Evolutionary conservation across 257 asterid genomes (phyloP).

Genomic region (Cinchona pubescens): DNA sequence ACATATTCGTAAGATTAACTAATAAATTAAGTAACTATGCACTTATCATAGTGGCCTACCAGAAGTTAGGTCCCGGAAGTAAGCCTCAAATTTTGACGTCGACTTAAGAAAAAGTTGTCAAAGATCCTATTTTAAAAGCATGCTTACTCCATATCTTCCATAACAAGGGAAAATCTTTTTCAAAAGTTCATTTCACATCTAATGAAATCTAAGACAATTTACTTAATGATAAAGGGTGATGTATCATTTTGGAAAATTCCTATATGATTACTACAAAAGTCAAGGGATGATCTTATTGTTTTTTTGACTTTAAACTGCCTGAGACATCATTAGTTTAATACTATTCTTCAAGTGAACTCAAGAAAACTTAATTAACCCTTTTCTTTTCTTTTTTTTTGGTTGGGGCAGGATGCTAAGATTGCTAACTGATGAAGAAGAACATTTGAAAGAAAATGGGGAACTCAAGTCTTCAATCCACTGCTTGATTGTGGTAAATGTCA

Average conservation of each 20-base stretch:
- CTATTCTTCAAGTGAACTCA: neutral
- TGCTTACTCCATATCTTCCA: neutral
- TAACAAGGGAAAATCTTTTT: neutral
- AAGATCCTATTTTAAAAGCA: neutral
- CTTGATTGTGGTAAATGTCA: slow-evolving; percentile 66
- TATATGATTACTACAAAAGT: neutral
- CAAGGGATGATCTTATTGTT: neutral
- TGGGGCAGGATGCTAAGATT: slow-evolving; percentile 57
- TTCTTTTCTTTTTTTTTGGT: neutral
- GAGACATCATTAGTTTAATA: neutral
- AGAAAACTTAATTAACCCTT: neutral
- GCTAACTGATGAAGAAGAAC: slow-evolving; percentile 68
- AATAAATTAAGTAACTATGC: too few relatives aligned
- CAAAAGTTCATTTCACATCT: neutral
- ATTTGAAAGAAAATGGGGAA: slow-evolving; percentile 19
- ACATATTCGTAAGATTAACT: too few relatives aligned
- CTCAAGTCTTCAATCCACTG: slow-evolving; percentile 33
- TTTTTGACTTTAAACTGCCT: neutral
- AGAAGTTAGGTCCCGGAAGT: neutral
- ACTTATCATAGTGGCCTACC: neutral
- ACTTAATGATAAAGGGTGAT: too few relatives aligned
- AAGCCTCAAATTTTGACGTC: neutral
- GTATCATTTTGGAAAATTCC: neutral
- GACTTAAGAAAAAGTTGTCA: neutral
- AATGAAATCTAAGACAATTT: neutral